Evolutionary conservation across 495 filamentous ascomycete genomes (phyloP), one percentile per base, ranked within the genome.

Genomic region (Gamarada debralockiae): DNA sequence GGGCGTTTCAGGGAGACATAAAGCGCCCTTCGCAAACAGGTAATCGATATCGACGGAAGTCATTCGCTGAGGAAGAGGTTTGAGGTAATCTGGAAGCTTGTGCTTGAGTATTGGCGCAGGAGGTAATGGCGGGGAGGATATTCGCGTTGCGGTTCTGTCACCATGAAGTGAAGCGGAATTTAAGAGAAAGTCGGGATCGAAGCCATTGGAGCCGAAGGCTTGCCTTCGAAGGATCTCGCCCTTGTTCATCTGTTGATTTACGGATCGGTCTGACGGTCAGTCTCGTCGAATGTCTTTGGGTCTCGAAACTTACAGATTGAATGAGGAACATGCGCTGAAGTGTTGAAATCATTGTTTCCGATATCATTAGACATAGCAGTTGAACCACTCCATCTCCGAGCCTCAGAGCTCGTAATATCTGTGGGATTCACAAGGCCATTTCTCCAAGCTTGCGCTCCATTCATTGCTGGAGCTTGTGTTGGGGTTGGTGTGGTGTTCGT

Each of bases 11-110:
- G 90, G 90, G 10, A 93, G 72, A 0, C 79, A 77, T 55, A 95
- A 64, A 0, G 87, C 90, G 1, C 86, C 87, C 69, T 92, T 92
- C 59, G 75, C 77, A 25, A 75, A 73, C 49, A 93, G 75, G 62
- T 89, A 92, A 24, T 81, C 74, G 39, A 91, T 73, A 67, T 95
- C 89, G 53, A 90, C 87, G 14, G 77, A 74, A 2, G 80, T 78
- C 46, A 92, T 80, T 42, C 81, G 79, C 4, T 74, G 62, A 0
- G 89, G 85, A 2, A 91, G 75, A 21, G 86, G 82, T 59, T 87
- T 82, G 62, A 93, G 81, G 64, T 87, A 95, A 23, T 75, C 72
- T 1, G 87, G 87, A 9, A 90, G 68, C 13, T 68, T 63, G 44
- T 60, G 53, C 20, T 63, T 59, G 24, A 57, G 38, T 9, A 55